A percentile compares a stretch with the other conserved stretches of the same genome.
phyloP scores from a whole-genome alignment of 1,284 basidiomycete genomes.

The Sparassis latifolia region DNA sequence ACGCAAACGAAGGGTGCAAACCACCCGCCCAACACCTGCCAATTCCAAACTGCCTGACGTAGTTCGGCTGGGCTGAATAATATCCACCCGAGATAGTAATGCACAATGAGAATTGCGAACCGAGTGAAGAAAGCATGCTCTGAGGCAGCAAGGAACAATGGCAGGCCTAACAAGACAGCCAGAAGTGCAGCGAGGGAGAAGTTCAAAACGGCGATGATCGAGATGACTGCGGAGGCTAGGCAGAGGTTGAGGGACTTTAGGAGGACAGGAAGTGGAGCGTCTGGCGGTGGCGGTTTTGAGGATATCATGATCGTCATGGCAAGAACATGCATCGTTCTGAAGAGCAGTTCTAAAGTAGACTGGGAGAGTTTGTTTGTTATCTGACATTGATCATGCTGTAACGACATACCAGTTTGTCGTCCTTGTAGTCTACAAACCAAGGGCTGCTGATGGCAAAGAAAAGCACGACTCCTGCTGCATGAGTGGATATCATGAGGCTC shows the following conservation, averaged over 20 bases:
- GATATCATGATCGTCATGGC: neutral
- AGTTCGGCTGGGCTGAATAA: constrained; percentile 36
- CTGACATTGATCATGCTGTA: neutral
- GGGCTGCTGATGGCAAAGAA: constrained; percentile 40
- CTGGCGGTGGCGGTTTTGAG: constrained; percentile 1
- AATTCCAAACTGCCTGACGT: constrained; percentile 52
- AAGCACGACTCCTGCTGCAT: constrained; percentile 41
- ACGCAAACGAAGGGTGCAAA: constrained; percentile 70
- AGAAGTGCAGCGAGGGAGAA: constrained; percentile 78
- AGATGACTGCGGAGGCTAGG: constrained; percentile 76
- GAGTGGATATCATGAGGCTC: constrained; percentile 47
- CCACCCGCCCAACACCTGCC: constrained; percentile 69
- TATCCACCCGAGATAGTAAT: constrained; percentile 50
- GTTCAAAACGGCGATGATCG: constrained; percentile 82
- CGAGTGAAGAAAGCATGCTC: constrained; percentile 20
- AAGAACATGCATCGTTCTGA: no score
- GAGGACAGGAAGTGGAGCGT: constrained; percentile 40
- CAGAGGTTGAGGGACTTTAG: constrained; percentile 72
- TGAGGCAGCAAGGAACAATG: constrained; percentile 44
- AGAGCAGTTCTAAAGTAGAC: no score
- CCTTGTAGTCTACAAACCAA: constrained; percentile 32
- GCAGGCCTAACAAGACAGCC: constrained; percentile 54
- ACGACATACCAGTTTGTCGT: constrained; percentile 32
- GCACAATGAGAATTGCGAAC: constrained; percentile 35
- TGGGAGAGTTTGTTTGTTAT: no score